Base-by-base conservation (phyloP, 345 rosid species). In the Iberis pinnata region DNA sequence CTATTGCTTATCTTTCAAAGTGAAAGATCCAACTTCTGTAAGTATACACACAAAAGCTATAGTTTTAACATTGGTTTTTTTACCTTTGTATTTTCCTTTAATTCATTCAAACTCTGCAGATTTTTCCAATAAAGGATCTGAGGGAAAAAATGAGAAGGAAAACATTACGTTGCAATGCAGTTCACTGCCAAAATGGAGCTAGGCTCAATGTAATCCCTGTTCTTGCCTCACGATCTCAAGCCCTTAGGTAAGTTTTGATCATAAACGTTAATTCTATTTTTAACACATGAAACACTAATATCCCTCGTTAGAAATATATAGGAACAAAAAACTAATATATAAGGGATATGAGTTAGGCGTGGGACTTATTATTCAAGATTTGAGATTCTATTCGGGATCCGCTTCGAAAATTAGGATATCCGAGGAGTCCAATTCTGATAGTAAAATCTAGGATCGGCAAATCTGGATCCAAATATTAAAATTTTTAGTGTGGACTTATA, bases 161-260 rank as follows among this genome's bases (percentile, higher is more conserved):
- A 63, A 88, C 86, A 31, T 77, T 85, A 37, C 77, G 95, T 24
- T 76, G 89, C 69, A 73, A 82, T 73, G 75, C 32, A 24, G 68
- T 79, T 51, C 81, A 79, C 70, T 77, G 86, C 61, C 92, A 79
- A 61, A 83, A 64, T 18, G 81, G 88, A 42, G 22, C 80, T 56
- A 76, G 74, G 60, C 49, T 83, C 31, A 84, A 83, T 38, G 82
- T 72, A 37, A 83, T 86, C 50, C 88, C 92, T 20, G 86, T 78
- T 55, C 70, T 73, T 63, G 92, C 95, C 50, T 86, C 95, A 43
- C 78, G 88, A 27, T 74, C 86, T 51, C 95, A 86, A 49, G 92
- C 95, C 46, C 82, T 83, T 36, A 81, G 92, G 95, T 83, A 76
- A 12, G 44, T 56, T 20, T 48, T 29, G 2, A 14, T 53, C 32